Percentiles rank a stretch among this genome's conserved stretches.
phyloP scores from a whole-genome alignment of 345 rosid genomes.

The Eucalyptus pauciflora region DNA sequence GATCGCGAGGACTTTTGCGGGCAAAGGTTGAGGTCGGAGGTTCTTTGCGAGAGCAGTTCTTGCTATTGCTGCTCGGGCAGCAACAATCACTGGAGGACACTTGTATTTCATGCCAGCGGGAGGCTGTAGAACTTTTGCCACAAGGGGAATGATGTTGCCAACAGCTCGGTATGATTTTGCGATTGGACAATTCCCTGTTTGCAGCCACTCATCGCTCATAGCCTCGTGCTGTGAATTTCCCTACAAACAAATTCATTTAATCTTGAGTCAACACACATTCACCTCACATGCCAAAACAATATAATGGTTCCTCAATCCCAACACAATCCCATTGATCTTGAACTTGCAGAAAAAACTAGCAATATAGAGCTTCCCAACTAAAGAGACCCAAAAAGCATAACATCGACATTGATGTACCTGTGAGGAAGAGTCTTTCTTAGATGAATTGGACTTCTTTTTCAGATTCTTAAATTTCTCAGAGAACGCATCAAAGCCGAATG shows the following conservation, averaged over 20 bases:
- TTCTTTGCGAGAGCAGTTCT: constrained; percentile 82
- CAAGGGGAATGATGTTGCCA: constrained; percentile 65
- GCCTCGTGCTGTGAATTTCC: constrained; percentile 61
- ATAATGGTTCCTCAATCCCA: not conserved
- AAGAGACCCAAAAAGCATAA: not conserved
- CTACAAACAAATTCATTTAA: constrained; percentile 20
- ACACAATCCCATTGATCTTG: not conserved
- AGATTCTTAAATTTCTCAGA: constrained; percentile 50
- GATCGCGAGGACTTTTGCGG: constrained; percentile 66
- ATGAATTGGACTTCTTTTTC: constrained; percentile 42
- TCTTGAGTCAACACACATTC: not conserved
- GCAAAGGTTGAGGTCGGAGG: constrained; percentile 89
- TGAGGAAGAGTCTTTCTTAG: constrained; percentile 57
- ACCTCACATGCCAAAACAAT: not conserved
- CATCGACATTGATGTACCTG: constrained; percentile 22
- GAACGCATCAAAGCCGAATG: constrained; percentile 78
- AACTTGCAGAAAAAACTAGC: not conserved
- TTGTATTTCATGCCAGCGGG: constrained; percentile 59
- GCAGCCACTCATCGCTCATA: constrained; percentile 75
- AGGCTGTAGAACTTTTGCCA: constrained; percentile 69
- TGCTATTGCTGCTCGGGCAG: constrained; percentile 88
- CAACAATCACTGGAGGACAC: constrained; percentile 78
- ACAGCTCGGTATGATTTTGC: constrained; percentile 91
- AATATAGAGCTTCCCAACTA: too few species aligned
- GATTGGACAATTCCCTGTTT: constrained; percentile 84